phyloP scores from a whole-genome alignment of 495 filamentous ascomycete genomes.

The Penicillium steckii region DNA sequence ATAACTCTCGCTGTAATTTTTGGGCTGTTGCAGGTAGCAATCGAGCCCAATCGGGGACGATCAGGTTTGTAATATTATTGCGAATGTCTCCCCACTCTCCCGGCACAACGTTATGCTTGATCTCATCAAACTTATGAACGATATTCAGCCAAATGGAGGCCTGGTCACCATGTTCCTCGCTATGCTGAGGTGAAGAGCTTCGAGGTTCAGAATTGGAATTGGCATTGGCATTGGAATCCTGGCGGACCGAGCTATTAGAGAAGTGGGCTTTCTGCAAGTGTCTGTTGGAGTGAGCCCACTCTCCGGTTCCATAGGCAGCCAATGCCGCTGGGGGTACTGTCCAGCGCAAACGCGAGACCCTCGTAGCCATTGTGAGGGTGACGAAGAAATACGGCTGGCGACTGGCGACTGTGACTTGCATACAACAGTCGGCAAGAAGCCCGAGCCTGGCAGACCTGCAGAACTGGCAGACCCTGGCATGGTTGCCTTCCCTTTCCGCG shows the following conservation, averaged over 20 bases:
- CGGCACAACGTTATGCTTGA: conserved; percentile 51
- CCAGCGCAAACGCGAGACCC: conserved; percentile 34
- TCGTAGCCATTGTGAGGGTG: conserved; percentile 33
- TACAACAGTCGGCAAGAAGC: conserved; percentile 15
- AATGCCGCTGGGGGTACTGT: conserved; percentile 39
- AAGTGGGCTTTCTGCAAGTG: conserved; percentile 23
- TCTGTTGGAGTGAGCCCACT: conserved; percentile 23
- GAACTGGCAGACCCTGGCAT: not conserved
- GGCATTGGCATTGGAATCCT: conserved; percentile 12
- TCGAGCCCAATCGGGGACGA: conserved; percentile 81
- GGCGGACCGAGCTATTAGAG: conserved; percentile 19
- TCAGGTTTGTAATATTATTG: conserved; percentile 63
- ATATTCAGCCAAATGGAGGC: conserved; percentile 60
- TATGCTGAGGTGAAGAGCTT: not conserved
- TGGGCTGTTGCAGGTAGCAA: conserved; percentile 71
- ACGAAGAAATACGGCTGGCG: conserved; percentile 60
- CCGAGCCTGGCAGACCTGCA: not conserved
- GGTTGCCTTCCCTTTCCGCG: not conserved
- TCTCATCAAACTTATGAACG: conserved; percentile 53
- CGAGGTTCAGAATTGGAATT: conserved; percentile 14
- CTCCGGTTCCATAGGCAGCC: conserved; percentile 30
- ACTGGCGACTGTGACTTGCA: conserved; percentile 30
- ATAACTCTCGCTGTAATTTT: conserved; percentile 86
- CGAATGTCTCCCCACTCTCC: conserved; percentile 60
- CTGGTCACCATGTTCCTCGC: conserved; percentile 2